phyloP scores from a whole-genome alignment of 148 eudicot species.

The Amaranthus cruentus region DNA sequence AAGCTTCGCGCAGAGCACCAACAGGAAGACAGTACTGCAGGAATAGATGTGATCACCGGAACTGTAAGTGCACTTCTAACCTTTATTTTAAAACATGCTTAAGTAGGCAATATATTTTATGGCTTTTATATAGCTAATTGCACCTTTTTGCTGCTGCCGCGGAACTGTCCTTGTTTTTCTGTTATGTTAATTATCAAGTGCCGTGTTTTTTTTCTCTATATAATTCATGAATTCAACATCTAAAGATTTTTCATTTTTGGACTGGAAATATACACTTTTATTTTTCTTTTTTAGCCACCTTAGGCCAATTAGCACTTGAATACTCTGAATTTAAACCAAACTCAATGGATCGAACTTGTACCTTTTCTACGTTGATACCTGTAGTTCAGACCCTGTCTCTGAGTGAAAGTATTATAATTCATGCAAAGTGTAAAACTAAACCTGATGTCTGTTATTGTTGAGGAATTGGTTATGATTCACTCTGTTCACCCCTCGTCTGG shows the following conservation, averaged over 20 bases:
- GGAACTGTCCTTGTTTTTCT: background rate
- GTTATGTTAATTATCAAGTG: background rate
- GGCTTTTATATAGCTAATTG: background rate
- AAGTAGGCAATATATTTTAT: background rate
- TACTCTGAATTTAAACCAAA: background rate
- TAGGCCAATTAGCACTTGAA: background rate
- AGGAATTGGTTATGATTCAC: no score
- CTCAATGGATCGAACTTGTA: background rate
- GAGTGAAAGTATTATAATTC: background rate
- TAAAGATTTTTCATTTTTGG: background rate
- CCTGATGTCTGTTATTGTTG: background rate
- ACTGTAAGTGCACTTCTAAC: conserved; percentile 43
- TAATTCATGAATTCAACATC: background rate
- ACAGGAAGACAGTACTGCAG: conserved; percentile 69
- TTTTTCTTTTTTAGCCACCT: background rate
- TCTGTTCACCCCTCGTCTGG: background rate
- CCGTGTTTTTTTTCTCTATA: background rate
- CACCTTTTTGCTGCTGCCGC: background rate
- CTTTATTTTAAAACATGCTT: background rate
- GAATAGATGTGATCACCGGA: conserved; percentile 91
- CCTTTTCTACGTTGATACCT: background rate
- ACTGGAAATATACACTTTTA: background rate
- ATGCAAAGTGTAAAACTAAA: background rate
- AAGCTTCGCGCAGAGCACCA: conserved; percentile 98
- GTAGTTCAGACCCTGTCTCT: background rate